A percentile compares a stretch with the other conserved stretches of the same genome.
Evolutionary conservation across 768 basidiomycete species (phyloP).

Genomic region (Nidularia sp.): DNA sequence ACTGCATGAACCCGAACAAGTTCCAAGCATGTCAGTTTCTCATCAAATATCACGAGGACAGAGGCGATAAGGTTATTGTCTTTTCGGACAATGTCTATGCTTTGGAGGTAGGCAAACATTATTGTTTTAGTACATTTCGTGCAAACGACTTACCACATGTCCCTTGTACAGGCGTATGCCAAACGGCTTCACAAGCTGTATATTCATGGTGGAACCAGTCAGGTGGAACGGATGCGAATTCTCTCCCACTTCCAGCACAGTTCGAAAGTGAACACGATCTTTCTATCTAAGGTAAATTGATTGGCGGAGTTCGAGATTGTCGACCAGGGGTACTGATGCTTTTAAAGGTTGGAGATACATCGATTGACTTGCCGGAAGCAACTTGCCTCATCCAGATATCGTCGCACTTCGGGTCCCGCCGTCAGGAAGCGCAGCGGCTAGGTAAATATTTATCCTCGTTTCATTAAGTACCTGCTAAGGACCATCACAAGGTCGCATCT

Average conservation of each 20-base stretch:
- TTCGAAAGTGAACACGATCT: constrained; percentile 95
- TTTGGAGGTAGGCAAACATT: constrained; percentile 62
- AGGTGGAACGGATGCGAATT: constrained; percentile 83
- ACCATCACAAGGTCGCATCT: constrained; percentile 69
- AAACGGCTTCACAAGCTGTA: constrained; percentile 90
- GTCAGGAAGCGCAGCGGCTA: constrained; percentile 95
- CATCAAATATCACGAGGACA: constrained; percentile 95
- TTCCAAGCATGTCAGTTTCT: constrained; percentile 99
- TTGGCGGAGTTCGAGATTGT: neutral
- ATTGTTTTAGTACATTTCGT: no score
- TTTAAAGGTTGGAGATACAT: constrained; percentile 82
- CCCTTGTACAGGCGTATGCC: constrained; percentile 69
- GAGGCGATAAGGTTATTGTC: constrained; percentile 98
- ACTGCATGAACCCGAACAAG: constrained; percentile 99
- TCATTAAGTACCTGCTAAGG: constrained; percentile 4
- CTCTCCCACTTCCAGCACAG: constrained; percentile 94
- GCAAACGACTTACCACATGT: neutral
- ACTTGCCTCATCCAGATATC: constrained; percentile 99
- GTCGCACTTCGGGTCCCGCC: constrained; percentile 95
- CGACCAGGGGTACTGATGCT: neutral
- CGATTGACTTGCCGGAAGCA: constrained; percentile 97
- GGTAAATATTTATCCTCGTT: constrained; percentile 42
- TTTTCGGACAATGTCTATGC: constrained; percentile 99
- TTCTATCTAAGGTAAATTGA: constrained; percentile 74
- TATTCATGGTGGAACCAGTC: constrained; percentile 71